Percentiles rank a stretch among this genome's conserved stretches.
phyloP scores from a whole-genome alignment of 768 basidiomycete species.

The Termitomyces titanicus region DNA sequence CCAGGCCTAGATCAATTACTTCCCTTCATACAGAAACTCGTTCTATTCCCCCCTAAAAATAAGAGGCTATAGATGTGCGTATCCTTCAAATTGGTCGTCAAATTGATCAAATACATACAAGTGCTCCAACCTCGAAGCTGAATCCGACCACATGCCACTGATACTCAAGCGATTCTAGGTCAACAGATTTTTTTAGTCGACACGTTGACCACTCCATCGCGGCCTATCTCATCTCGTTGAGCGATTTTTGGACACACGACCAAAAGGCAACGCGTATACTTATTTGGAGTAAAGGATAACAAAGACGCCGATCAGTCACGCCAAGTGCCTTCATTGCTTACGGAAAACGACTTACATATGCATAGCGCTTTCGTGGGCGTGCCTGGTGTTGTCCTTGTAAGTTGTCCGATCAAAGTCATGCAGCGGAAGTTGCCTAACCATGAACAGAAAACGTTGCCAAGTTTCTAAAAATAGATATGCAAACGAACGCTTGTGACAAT shows the following conservation, averaged over 20 bases:
- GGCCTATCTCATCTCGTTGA: too few species aligned
- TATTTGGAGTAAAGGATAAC: too few species aligned
- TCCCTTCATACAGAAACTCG: neutral
- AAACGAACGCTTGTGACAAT: too few species aligned
- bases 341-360: too few species aligned
- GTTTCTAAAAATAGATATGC: conserved; percentile 1
- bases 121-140: neutral
- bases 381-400: neutral
- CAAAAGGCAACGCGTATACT: neutral
- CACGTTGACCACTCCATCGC: neutral
- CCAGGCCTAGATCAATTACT: too few species aligned
- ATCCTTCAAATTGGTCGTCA: neutral
- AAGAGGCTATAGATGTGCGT: neutral
- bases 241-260: neutral
- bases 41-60: neutral
- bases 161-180: neutral
- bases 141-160: neutral
- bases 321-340: neutral
- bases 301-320: neutral
- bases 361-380: too few species aligned
- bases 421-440: conserved; percentile 12
- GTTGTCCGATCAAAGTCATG: conserved; percentile 4
- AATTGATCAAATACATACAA: neutral
- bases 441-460: too few species aligned
- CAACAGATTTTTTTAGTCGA: neutral